Evolutionary conservation across 768 basidiomycete species (phyloP).

Genomic region (Mrakia frigida): DNA sequence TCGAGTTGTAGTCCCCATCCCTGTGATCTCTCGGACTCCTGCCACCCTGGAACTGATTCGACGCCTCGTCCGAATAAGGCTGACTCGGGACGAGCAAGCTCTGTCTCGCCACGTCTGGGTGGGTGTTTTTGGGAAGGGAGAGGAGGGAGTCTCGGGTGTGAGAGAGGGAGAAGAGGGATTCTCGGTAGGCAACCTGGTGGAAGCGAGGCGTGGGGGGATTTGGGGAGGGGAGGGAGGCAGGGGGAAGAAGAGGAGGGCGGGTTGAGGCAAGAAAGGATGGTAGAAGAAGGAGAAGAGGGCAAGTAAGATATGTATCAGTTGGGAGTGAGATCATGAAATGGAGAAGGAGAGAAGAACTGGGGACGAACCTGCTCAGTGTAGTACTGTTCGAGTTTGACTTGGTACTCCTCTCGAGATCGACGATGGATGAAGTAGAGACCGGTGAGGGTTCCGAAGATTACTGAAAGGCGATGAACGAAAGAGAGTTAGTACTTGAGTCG

Average conservation of each 20-base stretch:
- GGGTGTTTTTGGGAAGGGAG: constrained; percentile 24
- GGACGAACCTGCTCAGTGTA: constrained; percentile 73
- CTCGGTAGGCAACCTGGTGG: constrained; percentile 28
- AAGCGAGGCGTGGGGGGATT: neutral
- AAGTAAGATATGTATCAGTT: neutral
- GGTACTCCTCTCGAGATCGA: constrained; percentile 65
- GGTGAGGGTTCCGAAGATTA: constrained; percentile 66
- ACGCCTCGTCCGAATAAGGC: neutral
- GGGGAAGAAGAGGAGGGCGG: too few species aligned
- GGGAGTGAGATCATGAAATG: neutral
- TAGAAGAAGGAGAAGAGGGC: neutral
- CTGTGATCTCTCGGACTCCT: constrained; percentile 13
- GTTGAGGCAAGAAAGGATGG: neutral
- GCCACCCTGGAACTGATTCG: too few species aligned
- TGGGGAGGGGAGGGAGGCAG: too few species aligned
- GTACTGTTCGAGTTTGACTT: constrained; percentile 78
- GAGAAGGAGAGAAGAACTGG: neutral
- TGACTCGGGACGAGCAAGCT: constrained; percentile 22
- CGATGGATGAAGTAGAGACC: constrained; percentile 66
- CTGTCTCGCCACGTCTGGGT: constrained; percentile 22
- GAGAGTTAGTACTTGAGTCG: neutral
- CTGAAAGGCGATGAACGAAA: constrained; percentile 45
- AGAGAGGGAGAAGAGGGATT: constrained; percentile 26
- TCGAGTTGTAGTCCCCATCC: neutral
- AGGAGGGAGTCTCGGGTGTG: constrained; percentile 31